Conservation (phyloP, 305 asterid species). For the Fraxinus ornus region DNA sequence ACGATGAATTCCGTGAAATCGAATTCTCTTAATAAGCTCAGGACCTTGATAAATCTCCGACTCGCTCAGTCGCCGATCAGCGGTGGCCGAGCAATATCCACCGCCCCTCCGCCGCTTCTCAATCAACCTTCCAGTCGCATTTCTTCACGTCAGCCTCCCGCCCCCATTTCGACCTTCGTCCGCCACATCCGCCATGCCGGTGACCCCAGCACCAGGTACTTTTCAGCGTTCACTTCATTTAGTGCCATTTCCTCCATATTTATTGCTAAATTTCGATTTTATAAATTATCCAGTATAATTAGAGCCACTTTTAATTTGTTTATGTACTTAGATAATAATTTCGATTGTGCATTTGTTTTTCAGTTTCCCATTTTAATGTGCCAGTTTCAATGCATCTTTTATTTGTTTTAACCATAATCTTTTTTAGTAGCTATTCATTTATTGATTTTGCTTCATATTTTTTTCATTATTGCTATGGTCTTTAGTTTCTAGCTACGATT, state of each 20-base stretch:
- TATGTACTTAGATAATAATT: not conserved
- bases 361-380: not conserved
- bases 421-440: not conserved
- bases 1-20: constrained; percentile 37
- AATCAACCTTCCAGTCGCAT: constrained; percentile 5
- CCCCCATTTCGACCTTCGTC: constrained; percentile 29
- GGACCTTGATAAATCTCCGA: constrained; percentile 23
- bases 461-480: not conserved
- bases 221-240: not conserved
- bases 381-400: not conserved
- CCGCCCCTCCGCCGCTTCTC: constrained; percentile 46
- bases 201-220: constrained; percentile 34
- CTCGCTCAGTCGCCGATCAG: constrained; percentile 27
- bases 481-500: not conserved
- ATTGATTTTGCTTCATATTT: not conserved
- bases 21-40: constrained; percentile 34
- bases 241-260: not conserved
- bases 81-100: constrained; percentile 30
- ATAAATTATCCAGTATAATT: not conserved
- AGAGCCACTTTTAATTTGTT: not conserved
- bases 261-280: not conserved
- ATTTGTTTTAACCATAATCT: not conserved
- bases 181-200: constrained; percentile 37
- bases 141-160: constrained; percentile 9
- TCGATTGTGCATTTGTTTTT: not conserved